Percentiles rank a stretch among this genome's conserved stretches.
Conservation (phyloP, 371 early-diverging fungal species). For the Mortierella sp. region DNA sequence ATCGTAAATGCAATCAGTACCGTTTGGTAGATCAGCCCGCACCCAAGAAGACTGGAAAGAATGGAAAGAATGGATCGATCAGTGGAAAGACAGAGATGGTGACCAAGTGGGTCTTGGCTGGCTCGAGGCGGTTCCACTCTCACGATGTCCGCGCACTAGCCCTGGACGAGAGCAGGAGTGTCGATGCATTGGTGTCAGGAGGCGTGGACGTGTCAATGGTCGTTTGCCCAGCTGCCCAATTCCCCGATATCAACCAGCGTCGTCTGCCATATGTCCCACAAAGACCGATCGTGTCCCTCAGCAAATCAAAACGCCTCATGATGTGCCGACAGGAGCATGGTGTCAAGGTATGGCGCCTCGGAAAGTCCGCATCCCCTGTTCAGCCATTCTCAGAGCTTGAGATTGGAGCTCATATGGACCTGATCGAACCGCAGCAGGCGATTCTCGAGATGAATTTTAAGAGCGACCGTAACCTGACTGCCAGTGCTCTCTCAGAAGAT, state of each 20-base stretch:
- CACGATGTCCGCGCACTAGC: slow-evolving; percentile 93
- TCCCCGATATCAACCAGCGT: slow-evolving; percentile 74
- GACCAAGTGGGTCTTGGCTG: slow-evolving; percentile 79
- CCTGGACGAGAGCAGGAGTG: slow-evolving; percentile 67
- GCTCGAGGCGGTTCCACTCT: slow-evolving; percentile 87
- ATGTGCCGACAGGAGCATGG: slow-evolving; percentile 69
- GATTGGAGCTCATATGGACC: slow-evolving; percentile 58
- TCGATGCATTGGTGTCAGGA: slow-evolving; percentile 84
- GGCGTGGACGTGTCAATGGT: slow-evolving; percentile 85
- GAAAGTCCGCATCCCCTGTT: slow-evolving; percentile 57
- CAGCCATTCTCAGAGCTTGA: slow-evolving; percentile 47
- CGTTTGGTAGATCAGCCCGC: slow-evolving; percentile 60
- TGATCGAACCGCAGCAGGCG: slow-evolving; percentile 72
- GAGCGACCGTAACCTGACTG: slow-evolving; percentile 70
- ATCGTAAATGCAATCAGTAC: slow-evolving; percentile 84
- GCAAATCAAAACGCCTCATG: slow-evolving; percentile 69
- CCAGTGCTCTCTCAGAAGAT: slow-evolving; percentile 84
- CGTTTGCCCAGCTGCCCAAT: slow-evolving; percentile 70
- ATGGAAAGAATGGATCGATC: slow-evolving; percentile 53
- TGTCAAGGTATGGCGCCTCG: slow-evolving; percentile 85
- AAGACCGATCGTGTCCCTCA: slow-evolving; percentile 74
- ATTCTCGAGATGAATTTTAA: slow-evolving; percentile 73
- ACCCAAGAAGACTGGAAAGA: slow-evolving; percentile 25
- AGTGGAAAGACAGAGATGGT: slow-evolving; percentile 28
- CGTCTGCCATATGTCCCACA: slow-evolving; percentile 85